These are phyloP conservation scores for Passalora sequoiae DNA, from an alignment of 2,329 filamentous ascomycete genomes.

Conservation along the genomic window DNA sequence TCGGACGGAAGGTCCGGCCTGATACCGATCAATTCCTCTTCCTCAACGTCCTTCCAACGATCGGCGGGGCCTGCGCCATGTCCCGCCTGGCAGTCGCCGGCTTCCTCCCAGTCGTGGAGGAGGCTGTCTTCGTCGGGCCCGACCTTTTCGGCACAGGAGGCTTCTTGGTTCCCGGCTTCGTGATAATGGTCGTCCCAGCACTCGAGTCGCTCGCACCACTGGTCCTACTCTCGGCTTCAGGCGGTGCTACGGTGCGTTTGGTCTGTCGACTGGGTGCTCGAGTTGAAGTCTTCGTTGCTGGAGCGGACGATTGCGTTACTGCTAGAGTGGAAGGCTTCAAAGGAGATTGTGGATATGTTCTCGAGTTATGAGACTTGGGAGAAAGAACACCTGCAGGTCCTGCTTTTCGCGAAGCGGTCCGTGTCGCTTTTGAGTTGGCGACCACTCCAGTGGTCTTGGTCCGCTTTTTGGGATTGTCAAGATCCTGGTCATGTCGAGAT, in stretches of 20 bases:
- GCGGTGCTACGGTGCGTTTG: constrained; percentile 40
- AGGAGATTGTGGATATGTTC: constrained; percentile 57
- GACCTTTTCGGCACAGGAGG: constrained; percentile 15
- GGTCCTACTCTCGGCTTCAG: constrained; percentile 24
- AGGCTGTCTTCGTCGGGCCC: constrained; percentile 32
- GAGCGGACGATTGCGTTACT: constrained; percentile 30
- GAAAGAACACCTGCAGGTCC: constrained; percentile 62
- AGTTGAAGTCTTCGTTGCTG: constrained; percentile 47
- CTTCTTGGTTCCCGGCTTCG: constrained; percentile 33
- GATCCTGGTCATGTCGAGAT: constrained; percentile 33
- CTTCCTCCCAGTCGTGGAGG: no score
- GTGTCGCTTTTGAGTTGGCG: constrained; percentile 31
- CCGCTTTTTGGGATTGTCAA: constrained; percentile 67
- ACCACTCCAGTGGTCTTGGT: constrained; percentile 32
- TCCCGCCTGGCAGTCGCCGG: constrained; percentile 29
- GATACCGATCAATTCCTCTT: constrained; percentile 32
- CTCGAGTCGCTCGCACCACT: constrained; percentile 60
- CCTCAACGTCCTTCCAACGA: constrained; percentile 28
- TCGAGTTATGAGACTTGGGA: constrained; percentile 75
- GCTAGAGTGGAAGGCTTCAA: constrained; percentile 33
- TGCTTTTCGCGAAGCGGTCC: constrained; percentile 32
- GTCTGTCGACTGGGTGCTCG: constrained; percentile 59
- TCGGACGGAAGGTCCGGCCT: no score
- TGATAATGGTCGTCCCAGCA: constrained; percentile 56
- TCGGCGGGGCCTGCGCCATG: constrained; percentile 17